A percentile compares a stretch with the other conserved stretches of the same genome.
phyloP scores from a whole-genome alignment of 257 asterid species.

The Mitragyna speciosa region DNA sequence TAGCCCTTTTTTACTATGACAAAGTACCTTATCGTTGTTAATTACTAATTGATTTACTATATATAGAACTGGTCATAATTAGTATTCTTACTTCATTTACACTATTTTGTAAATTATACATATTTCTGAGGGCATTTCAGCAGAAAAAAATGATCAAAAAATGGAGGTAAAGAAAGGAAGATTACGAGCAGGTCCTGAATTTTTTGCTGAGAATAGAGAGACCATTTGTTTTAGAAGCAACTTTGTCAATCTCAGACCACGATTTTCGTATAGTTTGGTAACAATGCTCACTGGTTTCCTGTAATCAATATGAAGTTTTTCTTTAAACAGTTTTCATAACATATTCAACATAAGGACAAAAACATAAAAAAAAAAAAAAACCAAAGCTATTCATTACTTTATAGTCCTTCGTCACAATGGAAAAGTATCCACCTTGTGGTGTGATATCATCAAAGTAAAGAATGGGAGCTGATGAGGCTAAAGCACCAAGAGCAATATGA shows the following conservation, averaged over 20 bases:
- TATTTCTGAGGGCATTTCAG: not conserved
- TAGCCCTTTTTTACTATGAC: too few relatives aligned
- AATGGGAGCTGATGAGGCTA: slow-evolving; percentile 84
- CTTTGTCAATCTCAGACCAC: slow-evolving; percentile 64
- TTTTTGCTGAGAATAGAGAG: slow-evolving; percentile 45
- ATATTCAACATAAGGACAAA: not conserved
- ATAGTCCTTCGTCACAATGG: slow-evolving; percentile 51
- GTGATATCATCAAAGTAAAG: slow-evolving; percentile 67
- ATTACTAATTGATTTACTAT: too few relatives aligned
- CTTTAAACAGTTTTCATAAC: too few relatives aligned
- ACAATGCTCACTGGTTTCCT: slow-evolving; percentile 61
- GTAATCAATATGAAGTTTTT: not conserved
- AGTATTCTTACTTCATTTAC: too few relatives aligned
- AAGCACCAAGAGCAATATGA: slow-evolving; percentile 70
- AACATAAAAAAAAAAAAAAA: not conserved
- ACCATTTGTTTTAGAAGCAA: slow-evolving; percentile 52
- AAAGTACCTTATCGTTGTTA: too few relatives aligned
- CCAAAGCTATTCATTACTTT: slow-evolving; percentile 34
- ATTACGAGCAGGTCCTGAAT: slow-evolving; percentile 73
- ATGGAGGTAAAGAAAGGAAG: not conserved
- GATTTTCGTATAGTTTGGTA: slow-evolving; percentile 50
- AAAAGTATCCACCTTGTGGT: slow-evolving; percentile 59
- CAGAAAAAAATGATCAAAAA: not conserved
- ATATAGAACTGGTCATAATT: too few relatives aligned
- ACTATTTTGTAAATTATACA: too few relatives aligned